Percentiles rank a stretch among this genome's conserved stretches.
phyloP scores from a whole-genome alignment of 257 asterid species.

The Asclepias syriaca region DNA sequence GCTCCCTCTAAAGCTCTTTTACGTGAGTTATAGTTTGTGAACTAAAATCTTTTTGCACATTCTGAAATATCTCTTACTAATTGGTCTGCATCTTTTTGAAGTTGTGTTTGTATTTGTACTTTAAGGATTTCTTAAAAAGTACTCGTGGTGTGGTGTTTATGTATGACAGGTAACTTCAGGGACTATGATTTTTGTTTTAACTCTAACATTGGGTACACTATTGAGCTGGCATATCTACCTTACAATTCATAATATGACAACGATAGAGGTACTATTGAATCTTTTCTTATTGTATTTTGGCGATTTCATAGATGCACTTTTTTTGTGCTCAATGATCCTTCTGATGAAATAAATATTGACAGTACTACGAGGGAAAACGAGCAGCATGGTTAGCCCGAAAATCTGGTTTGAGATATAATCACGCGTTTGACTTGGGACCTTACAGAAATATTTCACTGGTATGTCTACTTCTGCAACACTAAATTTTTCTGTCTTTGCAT shows the following conservation, averaged over 20 bases:
- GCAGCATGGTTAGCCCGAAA: constrained; percentile 90
- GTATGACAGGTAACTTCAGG: constrained; percentile 54
- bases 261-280: constrained; percentile 62
- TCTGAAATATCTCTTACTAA: neutral
- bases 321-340: neutral
- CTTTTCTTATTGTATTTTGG: neutral
- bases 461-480: constrained; percentile 28
- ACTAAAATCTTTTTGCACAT: neutral
- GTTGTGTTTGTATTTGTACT: neutral
- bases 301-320: neutral
- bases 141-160: constrained; percentile 8
- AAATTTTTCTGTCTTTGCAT: neutral
- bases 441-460: constrained; percentile 66
- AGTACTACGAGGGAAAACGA: constrained; percentile 72
- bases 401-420: constrained; percentile 76
- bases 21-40: constrained; percentile 42
- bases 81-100: neutral
- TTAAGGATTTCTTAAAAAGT: constrained; percentile 7
- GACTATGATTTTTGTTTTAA: constrained; percentile 34
- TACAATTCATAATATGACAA: constrained; percentile 68
- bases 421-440: constrained; percentile 72
- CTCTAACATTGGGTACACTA: constrained; percentile 61
- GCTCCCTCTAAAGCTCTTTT: constrained; percentile 37
- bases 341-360: constrained; percentile 23
- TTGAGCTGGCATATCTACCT: constrained; percentile 87